phyloP scores from a whole-genome alignment of 75 land plant genomes.

The Azolla pinnata region DNA sequence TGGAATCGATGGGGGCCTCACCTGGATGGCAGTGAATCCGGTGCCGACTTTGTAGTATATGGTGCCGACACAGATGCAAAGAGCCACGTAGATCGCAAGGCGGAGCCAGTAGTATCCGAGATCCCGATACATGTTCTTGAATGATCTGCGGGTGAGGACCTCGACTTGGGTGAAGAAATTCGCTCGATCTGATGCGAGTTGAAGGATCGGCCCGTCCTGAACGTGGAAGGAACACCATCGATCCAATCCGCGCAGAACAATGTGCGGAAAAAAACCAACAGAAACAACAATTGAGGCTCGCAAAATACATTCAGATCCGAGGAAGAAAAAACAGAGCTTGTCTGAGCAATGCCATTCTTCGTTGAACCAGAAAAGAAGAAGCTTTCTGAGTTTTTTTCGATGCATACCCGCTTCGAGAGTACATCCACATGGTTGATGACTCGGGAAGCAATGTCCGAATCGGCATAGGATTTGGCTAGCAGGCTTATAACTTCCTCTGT shows the following conservation, averaged over 20 bases:
- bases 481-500: slow-evolving; percentile 22
- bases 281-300: slow-evolving; percentile 35
- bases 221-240: neutral
- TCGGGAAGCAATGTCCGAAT: slow-evolving; percentile 14
- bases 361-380: too few relatives aligned
- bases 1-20: too few relatives aligned
- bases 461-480: slow-evolving; percentile 13
- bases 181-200: slow-evolving; percentile 48
- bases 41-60: slow-evolving; percentile 42
- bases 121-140: slow-evolving; percentile 66
- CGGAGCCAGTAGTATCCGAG: slow-evolving; percentile 79
- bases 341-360: too few relatives aligned
- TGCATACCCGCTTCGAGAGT: slow-evolving; percentile 20
- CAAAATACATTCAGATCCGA: too few relatives aligned
- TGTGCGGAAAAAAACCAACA: neutral
- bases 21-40: slow-evolving; percentile 46
- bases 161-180: slow-evolving; percentile 43
- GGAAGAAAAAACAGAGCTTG: too few relatives aligned
- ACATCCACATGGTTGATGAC: slow-evolving; percentile 22
- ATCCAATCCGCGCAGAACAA: neutral
- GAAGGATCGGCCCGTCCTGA: slow-evolving; percentile 20
- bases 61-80: slow-evolving; percentile 47
- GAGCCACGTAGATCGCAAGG: slow-evolving; percentile 34
- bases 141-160: slow-evolving; percentile 53
- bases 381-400: too few relatives aligned